phyloP scores from a whole-genome alignment of 768 basidiomycete species.

The Naganishia kalamii region DNA sequence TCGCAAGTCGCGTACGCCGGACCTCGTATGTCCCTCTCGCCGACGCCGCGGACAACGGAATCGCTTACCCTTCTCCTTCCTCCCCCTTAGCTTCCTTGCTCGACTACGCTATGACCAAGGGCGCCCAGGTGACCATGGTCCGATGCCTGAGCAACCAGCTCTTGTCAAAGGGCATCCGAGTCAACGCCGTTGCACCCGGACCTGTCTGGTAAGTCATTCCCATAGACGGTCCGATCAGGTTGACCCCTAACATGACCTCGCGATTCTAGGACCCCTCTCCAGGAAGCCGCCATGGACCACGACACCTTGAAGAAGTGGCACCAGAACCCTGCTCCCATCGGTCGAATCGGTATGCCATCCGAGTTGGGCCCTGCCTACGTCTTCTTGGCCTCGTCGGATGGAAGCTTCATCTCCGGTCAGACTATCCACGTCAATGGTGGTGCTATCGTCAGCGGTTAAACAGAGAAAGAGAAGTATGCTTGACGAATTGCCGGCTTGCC shows the following conservation, averaged over 20 bases:
- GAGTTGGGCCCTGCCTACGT: slow-evolving; percentile 56
- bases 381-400: slow-evolving; percentile 51
- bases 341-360: slow-evolving; percentile 53
- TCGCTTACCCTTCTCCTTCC: background rate
- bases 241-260: background rate
- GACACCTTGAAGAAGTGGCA: slow-evolving; percentile 28
- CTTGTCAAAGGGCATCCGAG: slow-evolving; percentile 52
- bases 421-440: slow-evolving; percentile 47
- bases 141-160: slow-evolving; percentile 54
- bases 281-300: slow-evolving; percentile 44
- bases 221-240: slow-evolving; percentile 21
- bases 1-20: slow-evolving; percentile 48
- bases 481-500: no score
- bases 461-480: no score
- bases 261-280: slow-evolving; percentile 31
- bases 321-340: slow-evolving; percentile 45
- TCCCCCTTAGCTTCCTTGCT: slow-evolving; percentile 45
- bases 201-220: background rate
- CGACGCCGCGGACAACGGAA: no score
- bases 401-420: slow-evolving; percentile 44
- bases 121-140: slow-evolving; percentile 53
- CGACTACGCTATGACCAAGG: slow-evolving; percentile 57
- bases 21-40: slow-evolving; percentile 22
- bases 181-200: slow-evolving; percentile 46
- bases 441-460: slow-evolving; percentile 29